phyloP scores from a whole-genome alignment of 1,139 yeast genomes.

The Candida sojae region DNA sequence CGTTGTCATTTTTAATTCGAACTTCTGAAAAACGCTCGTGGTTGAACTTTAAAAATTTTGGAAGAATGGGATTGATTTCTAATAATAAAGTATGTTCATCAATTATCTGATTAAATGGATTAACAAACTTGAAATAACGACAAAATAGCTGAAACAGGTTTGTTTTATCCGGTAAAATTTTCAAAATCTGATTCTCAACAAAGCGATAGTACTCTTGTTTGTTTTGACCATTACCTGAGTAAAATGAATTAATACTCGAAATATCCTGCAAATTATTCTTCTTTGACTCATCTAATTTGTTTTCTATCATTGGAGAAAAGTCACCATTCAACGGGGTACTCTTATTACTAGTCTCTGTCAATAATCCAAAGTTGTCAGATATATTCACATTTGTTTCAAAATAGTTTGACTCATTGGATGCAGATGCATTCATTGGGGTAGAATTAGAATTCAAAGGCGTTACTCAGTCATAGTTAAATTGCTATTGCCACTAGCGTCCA shows the following conservation, averaged over 20 bases:
- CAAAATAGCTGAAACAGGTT: constrained; percentile 31
- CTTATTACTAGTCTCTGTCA: not conserved
- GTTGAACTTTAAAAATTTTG: constrained; percentile 26
- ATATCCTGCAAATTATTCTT: constrained; percentile 18
- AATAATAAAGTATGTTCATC: constrained; percentile 29
- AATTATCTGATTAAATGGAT: constrained; percentile 41
- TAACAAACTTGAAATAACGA: constrained; percentile 41
- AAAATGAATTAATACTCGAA: constrained; percentile 24
- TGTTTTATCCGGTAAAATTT: constrained; percentile 33
- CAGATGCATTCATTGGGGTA: constrained; percentile 3
- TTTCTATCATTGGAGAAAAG: constrained; percentile 12
- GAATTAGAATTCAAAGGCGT: not conserved
- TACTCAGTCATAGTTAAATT: constrained; percentile 1
- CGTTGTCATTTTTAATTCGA: constrained; percentile 31
- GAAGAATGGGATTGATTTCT: constrained; percentile 31
- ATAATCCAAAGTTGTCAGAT: not conserved
- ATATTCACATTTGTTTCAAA: constrained; percentile 1
- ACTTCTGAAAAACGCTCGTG: constrained; percentile 23
- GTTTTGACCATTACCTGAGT: constrained; percentile 15
- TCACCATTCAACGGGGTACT: constrained; percentile 9
- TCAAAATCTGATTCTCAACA: constrained; percentile 30
- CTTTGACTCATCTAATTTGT: constrained; percentile 1
- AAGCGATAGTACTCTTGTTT: constrained; percentile 28
- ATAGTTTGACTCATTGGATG: constrained; percentile 5
- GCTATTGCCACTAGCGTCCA: not conserved